Evolutionary conservation across 441 rosid genomes (phyloP).

Genomic region (Erysimum pusillum): DNA sequence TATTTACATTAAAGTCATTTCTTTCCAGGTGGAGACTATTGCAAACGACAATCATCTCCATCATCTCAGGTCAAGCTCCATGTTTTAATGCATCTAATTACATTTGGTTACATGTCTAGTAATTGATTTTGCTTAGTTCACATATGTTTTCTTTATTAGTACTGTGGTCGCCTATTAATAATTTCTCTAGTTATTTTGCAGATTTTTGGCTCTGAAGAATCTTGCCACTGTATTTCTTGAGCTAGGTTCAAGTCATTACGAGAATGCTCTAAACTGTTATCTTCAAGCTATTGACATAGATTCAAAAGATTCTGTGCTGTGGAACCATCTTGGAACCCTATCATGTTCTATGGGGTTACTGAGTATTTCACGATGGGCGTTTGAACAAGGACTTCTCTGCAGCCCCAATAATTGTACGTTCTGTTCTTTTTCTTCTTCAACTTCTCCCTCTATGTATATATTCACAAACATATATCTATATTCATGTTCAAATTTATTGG

Average conservation of each 20-base stretch:
- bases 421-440: constrained; percentile 29
- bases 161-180: constrained; percentile 5
- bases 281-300: constrained; percentile 99
- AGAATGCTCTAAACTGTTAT: constrained; percentile 91
- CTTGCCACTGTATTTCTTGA: constrained; percentile 94
- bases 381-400: constrained; percentile 98
- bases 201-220: constrained; percentile 96
- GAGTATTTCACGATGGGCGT: constrained; percentile 98
- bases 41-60: constrained; percentile 82
- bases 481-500: background rate
- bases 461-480: background rate
- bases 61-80: constrained; percentile 80
- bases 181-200: constrained; percentile 45
- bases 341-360: constrained; percentile 95
- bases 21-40: constrained; percentile 67
- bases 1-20: background rate
- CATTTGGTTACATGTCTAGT: constrained; percentile 35
- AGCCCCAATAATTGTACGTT: constrained; percentile 97
- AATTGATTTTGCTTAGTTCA: background rate
- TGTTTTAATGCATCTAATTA: constrained; percentile 10
- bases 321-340: constrained; percentile 98
- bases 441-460: constrained; percentile 13
- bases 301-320: constrained; percentile 94
- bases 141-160: constrained; percentile 18
- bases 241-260: constrained; percentile 86